Evolutionary conservation across 768 basidiomycete species (phyloP).

Genomic region (Pleurotus tuoliensis): DNA sequence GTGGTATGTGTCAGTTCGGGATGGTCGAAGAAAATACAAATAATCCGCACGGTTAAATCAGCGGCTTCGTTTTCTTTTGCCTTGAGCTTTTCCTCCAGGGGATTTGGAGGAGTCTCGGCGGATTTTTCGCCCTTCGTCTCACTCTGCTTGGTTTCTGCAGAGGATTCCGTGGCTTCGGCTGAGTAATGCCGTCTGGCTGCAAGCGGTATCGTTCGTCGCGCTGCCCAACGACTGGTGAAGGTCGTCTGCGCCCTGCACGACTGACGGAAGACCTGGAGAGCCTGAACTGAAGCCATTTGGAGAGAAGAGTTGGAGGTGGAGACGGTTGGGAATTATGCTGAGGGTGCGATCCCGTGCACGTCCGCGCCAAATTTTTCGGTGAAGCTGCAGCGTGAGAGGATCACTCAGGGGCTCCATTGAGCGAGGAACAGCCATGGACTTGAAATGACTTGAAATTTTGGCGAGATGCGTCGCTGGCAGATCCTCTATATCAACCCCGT

Average conservation of each 20-base stretch:
- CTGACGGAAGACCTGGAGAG: slow-evolving; percentile 46
- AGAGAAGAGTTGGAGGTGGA: slow-evolving; percentile 11
- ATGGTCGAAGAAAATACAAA: not conserved
- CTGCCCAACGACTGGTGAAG: slow-evolving; percentile 33
- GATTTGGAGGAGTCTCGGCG: slow-evolving; percentile 24
- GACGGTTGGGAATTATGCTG: slow-evolving; percentile 11
- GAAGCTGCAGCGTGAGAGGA: not conserved
- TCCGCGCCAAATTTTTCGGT: slow-evolving; percentile 10
- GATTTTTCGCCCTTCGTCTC: slow-evolving; percentile 25
- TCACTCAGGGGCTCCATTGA: slow-evolving; percentile 1
- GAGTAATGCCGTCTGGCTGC: slow-evolving; percentile 51
- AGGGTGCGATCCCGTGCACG: slow-evolving; percentile 10
- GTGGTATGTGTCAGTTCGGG: slow-evolving; percentile 12
- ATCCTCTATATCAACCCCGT: not conserved
- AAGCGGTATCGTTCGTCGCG: slow-evolving; percentile 22
- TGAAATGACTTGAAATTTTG: not conserved
- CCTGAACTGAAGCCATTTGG: slow-evolving; percentile 50
- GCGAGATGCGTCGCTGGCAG: slow-evolving; percentile 6
- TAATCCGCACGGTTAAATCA: slow-evolving; percentile 70
- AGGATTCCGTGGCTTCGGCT: slow-evolving; percentile 38
- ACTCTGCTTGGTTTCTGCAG: slow-evolving; percentile 12
- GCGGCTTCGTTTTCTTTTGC: slow-evolving; percentile 76
- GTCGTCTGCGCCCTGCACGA: slow-evolving; percentile 55
- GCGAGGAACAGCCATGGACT: not conserved
- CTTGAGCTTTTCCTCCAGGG: slow-evolving; percentile 55